These are phyloP conservation scores for Hypoxylon fragiforme DNA, from an alignment of 495 filamentous ascomycete genomes.

Conservation along the genomic window DNA sequence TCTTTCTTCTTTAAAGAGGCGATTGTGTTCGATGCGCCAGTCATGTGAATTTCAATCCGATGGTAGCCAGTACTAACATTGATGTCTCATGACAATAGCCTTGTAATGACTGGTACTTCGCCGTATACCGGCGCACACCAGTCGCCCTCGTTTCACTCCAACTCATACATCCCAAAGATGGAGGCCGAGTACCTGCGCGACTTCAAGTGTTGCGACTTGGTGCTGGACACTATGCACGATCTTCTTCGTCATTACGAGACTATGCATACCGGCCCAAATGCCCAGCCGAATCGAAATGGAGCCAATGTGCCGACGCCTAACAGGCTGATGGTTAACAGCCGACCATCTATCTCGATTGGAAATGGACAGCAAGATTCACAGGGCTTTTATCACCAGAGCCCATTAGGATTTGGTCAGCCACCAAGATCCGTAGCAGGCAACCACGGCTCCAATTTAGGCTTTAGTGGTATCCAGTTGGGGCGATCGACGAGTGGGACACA, in stretches of 20 bases:
- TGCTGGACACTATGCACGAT: constrained; percentile 87
- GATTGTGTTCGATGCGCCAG: constrained; percentile 38
- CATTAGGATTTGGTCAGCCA: constrained; percentile 38
- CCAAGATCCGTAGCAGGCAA: constrained; percentile 25
- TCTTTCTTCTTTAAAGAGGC: constrained; percentile 11
- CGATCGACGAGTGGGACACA: constrained; percentile 40
- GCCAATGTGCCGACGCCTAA: constrained; percentile 35
- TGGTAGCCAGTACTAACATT: constrained; percentile 28
- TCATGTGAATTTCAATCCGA: constrained; percentile 28
- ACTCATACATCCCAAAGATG: constrained; percentile 95
- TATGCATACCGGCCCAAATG: constrained; percentile 63
- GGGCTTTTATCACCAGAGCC: constrained; percentile 44
- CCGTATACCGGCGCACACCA: constrained; percentile 76
- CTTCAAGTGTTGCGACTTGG: constrained; percentile 89
- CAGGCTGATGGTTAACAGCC: constrained; percentile 32
- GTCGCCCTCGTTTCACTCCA: constrained; percentile 94
- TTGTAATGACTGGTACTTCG: constrained; percentile 95
- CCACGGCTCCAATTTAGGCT: constrained; percentile 35
- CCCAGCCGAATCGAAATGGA: constrained; percentile 42
- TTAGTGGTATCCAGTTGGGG: constrained; percentile 52
- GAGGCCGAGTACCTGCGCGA: constrained; percentile 97
- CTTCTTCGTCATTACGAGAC: constrained; percentile 97
- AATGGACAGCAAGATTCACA: constrained; percentile 37
- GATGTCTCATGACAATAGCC: constrained; percentile 56
- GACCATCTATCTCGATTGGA: constrained; percentile 34